Percentiles rank a stretch among this genome's conserved stretches.
phyloP scores from a whole-genome alignment of 2,329 filamentous ascomycete species.

The Orbilia oligospora region DNA sequence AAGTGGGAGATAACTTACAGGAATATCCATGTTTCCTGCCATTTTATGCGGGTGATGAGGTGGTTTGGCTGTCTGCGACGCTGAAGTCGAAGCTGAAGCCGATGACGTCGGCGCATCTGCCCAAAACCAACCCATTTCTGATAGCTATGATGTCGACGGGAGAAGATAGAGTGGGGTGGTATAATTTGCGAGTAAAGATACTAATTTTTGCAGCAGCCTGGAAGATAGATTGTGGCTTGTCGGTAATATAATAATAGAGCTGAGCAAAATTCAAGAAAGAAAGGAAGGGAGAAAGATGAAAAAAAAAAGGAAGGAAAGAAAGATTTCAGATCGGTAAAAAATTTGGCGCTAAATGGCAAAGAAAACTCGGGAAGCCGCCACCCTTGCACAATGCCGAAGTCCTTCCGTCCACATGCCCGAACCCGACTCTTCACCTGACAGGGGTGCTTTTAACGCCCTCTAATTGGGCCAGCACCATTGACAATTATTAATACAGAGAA shows the following conservation, averaged over 20 bases:
- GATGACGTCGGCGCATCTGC: constrained; percentile 69
- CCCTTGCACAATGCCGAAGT: constrained; percentile 45
- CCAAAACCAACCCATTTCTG: constrained; percentile 81
- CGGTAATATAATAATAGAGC: background rate
- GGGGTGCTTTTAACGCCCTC: background rate
- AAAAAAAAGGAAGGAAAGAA: constrained; percentile 22
- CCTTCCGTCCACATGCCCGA: constrained; percentile 38
- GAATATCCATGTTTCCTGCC: constrained; percentile 39
- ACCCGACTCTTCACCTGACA: constrained; percentile 8
- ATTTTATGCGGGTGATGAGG: constrained; percentile 48
- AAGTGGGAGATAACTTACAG: constrained; percentile 18
- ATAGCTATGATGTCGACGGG: background rate
- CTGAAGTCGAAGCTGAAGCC: constrained; percentile 39
- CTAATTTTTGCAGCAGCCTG: background rate
- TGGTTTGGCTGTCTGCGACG: constrained; percentile 40
- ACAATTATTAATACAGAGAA: background rate
- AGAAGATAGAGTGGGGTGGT: background rate
- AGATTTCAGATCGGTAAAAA: constrained; percentile 30
- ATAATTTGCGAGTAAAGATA: constrained; percentile 8
- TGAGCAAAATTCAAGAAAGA: background rate
- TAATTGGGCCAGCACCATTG: background rate
- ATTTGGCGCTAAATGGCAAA: constrained; percentile 39
- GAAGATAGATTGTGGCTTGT: background rate
- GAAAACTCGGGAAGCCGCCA: constrained; percentile 36
- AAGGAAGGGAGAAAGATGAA: constrained; percentile 4